Percentiles rank a stretch among this genome's conserved stretches.
Evolutionary conservation across 495 filamentous ascomycete species (phyloP).

Genomic region (Xylaria venustula): DNA sequence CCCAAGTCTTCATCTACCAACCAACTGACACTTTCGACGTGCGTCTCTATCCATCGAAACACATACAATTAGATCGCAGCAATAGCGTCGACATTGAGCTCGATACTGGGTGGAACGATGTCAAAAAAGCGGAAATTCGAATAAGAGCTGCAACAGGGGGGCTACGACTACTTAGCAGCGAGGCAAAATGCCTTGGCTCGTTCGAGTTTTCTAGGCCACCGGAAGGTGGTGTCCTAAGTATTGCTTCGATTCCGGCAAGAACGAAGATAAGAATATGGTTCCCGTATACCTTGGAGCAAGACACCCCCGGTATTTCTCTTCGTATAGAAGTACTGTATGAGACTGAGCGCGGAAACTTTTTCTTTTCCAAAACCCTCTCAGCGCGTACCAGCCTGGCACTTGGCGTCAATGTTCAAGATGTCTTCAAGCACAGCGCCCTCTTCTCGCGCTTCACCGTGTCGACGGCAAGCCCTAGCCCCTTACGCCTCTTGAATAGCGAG

Average conservation of each 20-base stretch:
- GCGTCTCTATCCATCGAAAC: conserved; percentile 44
- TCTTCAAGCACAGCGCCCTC: conserved; percentile 79
- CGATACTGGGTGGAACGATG: conserved; percentile 72
- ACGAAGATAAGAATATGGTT: conserved; percentile 60
- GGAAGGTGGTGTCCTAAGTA: conserved; percentile 65
- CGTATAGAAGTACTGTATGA: conserved; percentile 76
- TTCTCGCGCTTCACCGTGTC: conserved; percentile 90
- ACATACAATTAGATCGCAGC: conserved; percentile 73
- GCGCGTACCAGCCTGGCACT: conserved; percentile 72
- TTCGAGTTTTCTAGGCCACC: conserved; percentile 53
- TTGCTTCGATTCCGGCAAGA: conserved; percentile 52
- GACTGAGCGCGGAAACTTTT: conserved; percentile 70
- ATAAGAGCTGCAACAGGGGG: conserved; percentile 84
- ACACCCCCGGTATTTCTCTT: conserved; percentile 67
- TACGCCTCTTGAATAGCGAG: conserved; percentile 68
- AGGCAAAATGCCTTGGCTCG: conserved; percentile 59
- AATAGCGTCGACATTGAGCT: conserved; percentile 73
- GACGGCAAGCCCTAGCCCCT: conserved; percentile 68
- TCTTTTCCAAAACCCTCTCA: conserved; percentile 62
- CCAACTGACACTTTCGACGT: conserved; percentile 48
- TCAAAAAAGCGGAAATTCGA: conserved; percentile 65
- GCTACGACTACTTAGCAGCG: conserved; percentile 73
- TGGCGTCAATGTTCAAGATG: conserved; percentile 94
- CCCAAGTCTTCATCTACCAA: conserved; percentile 47
- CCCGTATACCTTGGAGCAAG: conserved; percentile 83